Evolutionary conservation across 352 stramenopile species (phyloP), one percentile per base, ranked within the genome.

Genomic region (Globisporangium emineosum): DNA sequence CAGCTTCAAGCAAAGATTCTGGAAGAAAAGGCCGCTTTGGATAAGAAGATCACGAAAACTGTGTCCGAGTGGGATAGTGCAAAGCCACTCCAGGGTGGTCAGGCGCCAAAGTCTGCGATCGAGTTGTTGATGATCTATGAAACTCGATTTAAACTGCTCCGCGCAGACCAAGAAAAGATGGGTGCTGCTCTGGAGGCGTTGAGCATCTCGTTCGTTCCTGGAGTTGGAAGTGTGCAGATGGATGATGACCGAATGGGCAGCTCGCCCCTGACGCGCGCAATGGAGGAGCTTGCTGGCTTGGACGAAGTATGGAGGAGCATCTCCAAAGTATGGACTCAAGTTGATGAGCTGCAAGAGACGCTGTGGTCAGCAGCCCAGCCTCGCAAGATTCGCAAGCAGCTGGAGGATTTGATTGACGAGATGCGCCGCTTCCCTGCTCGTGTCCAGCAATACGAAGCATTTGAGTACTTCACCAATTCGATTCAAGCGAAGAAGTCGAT

Each of bases 371-470:
- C 86, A 19, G 86, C 97, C 8, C 93, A 98, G 55, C 92, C 96
- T 51, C 87, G 97, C 15, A 99, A 98, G 65, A 80, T 99, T 56
- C 90, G 96, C 5, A 98, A 98, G 72, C 83, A 96, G 51, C 73
- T 99, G 25, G 96, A 99, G 63, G 93, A 98, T 62, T 77, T 99
- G n/a, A 78, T 99, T 37, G 95, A 98, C 57, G 89, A 98, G 64
- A 91, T 99, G 75, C 90, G 97, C 29, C 93, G 88, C 32, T 91
- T 99, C 49, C 97, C 98, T 35, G 96, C 97, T 64, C 85, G 93
- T 32, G 97, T 99, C 32, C 96, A 98, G 54, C 97, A 99, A 77
- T 99, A 99, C 67, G 97, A 99, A 84, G 94, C 96, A 33, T 99
- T 98, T 72, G 98, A 95, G 55, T 78, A 97, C 51, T 89, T 99